Evolutionary conservation across 352 stramenopile species (phyloP).

Genomic region (Pythium coloratum): DNA sequence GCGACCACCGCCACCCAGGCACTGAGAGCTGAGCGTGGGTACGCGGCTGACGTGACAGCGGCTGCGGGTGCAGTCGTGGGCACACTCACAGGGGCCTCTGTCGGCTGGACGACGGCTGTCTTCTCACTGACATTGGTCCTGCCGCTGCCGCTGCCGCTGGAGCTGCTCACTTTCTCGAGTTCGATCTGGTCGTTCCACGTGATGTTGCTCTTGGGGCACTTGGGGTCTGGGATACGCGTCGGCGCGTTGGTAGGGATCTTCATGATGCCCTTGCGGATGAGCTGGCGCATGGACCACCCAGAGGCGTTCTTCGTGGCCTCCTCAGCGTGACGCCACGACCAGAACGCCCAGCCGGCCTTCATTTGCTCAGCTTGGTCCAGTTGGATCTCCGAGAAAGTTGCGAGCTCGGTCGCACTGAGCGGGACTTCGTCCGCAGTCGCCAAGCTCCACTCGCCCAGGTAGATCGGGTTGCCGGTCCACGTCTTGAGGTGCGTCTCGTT

Average conservation of each 20-base stretch:
- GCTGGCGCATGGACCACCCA: constrained; percentile 29
- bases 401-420: constrained; percentile 33
- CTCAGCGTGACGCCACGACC: constrained; percentile 27
- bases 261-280: constrained; percentile 25
- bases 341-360: constrained; percentile 27
- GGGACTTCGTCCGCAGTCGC: constrained; percentile 30
- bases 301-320: constrained; percentile 22
- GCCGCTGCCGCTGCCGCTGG: neutral
- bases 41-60: neutral
- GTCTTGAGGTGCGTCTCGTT: constrained; percentile 21
- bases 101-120: neutral
- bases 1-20: neutral
- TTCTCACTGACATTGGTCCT: neutral
- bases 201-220: constrained; percentile 14
- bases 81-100: neutral
- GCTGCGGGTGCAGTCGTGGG: neutral
- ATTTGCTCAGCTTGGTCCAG: constrained; percentile 30
- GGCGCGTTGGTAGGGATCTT: constrained; percentile 7
- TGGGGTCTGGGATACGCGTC: constrained; percentile 15
- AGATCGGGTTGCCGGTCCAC: constrained; percentile 41
- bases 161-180: neutral
- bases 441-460: constrained; percentile 61
- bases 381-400: constrained; percentile 32
- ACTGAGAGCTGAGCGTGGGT: neutral
- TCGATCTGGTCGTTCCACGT: neutral